These are phyloP conservation scores for Myxozyma lipomycoides DNA, from an alignment of 805 yeast genomes.

Conservation along the genomic window DNA sequence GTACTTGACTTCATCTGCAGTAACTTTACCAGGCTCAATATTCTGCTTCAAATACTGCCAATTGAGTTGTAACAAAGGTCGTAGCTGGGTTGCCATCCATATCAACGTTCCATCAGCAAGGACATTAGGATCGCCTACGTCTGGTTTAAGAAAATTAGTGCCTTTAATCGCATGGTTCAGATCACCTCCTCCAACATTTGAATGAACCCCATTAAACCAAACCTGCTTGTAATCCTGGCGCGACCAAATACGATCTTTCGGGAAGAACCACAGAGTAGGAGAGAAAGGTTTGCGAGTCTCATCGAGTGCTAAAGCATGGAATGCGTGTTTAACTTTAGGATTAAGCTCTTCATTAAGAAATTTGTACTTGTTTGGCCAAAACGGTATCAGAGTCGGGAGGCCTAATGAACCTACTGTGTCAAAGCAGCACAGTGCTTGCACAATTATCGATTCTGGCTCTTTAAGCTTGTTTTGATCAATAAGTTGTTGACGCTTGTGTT, in stretches of 20 bases:
- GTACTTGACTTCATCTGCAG: neutral
- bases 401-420: conserved; percentile 28
- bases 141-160: conserved; percentile 9
- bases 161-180: neutral
- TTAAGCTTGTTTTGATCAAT: neutral
- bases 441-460: neutral
- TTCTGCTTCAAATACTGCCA: neutral
- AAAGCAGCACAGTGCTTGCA: conserved; percentile 20
- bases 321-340: conserved; percentile 14
- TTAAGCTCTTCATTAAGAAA: conserved; percentile 10
- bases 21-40: neutral
- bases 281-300: conserved; percentile 12
- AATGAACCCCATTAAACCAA: conserved; percentile 22
- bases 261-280: conserved; percentile 21
- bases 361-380: neutral
- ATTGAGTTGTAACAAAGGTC: neutral
- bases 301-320: conserved; percentile 22
- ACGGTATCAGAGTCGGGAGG: conserved; percentile 7
- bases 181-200: conserved; percentile 23
- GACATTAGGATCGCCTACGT: conserved; percentile 5
- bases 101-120: conserved; percentile 22
- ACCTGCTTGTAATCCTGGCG: conserved; percentile 14
- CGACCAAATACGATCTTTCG: neutral
- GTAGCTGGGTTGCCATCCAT: conserved; percentile 16
- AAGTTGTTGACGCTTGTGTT: neutral